These are phyloP conservation scores for Sarocladium oryzae DNA, from an alignment of 2,329 filamentous ascomycete genomes.

Conservation along the genomic window DNA sequence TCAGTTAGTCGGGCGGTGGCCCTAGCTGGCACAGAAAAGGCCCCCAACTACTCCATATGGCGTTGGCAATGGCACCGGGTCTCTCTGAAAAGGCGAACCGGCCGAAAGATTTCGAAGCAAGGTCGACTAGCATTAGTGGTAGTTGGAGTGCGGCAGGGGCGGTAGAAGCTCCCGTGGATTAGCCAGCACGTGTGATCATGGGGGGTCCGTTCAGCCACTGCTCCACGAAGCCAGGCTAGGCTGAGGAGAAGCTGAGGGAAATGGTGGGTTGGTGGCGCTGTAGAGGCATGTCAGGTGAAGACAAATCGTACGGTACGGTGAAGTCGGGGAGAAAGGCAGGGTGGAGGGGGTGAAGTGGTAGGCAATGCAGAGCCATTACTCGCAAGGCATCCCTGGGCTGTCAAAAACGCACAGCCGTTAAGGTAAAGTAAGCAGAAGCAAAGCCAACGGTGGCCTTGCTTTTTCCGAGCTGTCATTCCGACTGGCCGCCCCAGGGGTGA, in stretches of 20 bases:
- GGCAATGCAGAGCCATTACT: constrained; percentile 3
- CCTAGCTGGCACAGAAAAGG: neutral
- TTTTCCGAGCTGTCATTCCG: constrained; percentile 6
- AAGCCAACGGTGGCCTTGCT: neutral
- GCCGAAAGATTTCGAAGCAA: neutral
- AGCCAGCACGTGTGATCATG: neutral
- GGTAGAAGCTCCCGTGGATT: neutral
- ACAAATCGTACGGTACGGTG: constrained; percentile 2
- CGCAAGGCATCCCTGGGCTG: constrained; percentile 6
- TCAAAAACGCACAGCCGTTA: neutral
- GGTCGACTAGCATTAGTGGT: too few species aligned
- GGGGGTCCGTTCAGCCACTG: neutral
- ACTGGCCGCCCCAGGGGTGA: neutral
- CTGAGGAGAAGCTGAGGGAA: neutral
- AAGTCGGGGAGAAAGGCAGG: neutral
- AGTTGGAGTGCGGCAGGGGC: neutral
- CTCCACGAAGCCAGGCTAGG: neutral
- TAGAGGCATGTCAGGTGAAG: neutral
- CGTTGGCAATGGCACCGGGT: neutral
- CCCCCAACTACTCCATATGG: neutral
- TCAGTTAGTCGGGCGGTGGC: neutral
- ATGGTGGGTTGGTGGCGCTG: constrained; percentile 2
- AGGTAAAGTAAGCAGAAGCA: neutral
- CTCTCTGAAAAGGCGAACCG: neutral
- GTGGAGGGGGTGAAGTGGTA: neutral